Base-by-base conservation (phyloP, 345 rosid genomes). In the Brassica rapa region DNA sequence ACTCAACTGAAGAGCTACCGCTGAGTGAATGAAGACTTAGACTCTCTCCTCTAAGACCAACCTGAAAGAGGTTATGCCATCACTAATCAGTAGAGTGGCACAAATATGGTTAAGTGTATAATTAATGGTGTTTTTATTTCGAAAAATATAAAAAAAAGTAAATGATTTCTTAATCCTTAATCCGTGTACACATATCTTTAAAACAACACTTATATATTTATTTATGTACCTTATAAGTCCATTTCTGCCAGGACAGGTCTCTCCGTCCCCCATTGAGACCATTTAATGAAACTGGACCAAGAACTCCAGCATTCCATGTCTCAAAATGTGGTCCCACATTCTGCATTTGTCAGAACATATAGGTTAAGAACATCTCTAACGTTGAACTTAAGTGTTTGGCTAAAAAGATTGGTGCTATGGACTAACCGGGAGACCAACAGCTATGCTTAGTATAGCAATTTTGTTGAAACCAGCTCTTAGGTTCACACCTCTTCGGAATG, bases 311-410 rank as follows among this genome's bases (percentile, higher is more conserved):
- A 81, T 95, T 95, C 98, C 98, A 95, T 74, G 89, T 91, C 93
- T 95, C 99, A 68, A 87, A 95, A 84, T 91, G 99, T 33, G 96
- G 97, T 72, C 99, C 99, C 27, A 95, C 94, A 81, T 95, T 95
- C 99, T 95, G 85, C 74, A 61, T 59, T 32, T 35, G 75, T 71
- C 71, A 82, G 65, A 35, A 15, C 74, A 83, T 60, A 43, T 76
- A 15, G 14, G 62, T 46, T 7, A 33, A 76, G 30, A 66, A n/a
- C 56, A 51, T 51, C 56, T n/a, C 56, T 51, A 35, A n/a, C 56
- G 7, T 51, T 51, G 56, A 51, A 8, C 73, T 55, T 30, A 39
- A 5, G 41, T 65, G 27, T 24, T 32, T 43, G 30, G 56, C 29
- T 21, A 24, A 39, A 55, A 74, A 49, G 66, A 46, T 32, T 21